A percentile compares a stretch with the other conserved stretches of the same genome.
Conservation (phyloP, 768 basidiomycete species). For the Polyporus arcularius region DNA sequence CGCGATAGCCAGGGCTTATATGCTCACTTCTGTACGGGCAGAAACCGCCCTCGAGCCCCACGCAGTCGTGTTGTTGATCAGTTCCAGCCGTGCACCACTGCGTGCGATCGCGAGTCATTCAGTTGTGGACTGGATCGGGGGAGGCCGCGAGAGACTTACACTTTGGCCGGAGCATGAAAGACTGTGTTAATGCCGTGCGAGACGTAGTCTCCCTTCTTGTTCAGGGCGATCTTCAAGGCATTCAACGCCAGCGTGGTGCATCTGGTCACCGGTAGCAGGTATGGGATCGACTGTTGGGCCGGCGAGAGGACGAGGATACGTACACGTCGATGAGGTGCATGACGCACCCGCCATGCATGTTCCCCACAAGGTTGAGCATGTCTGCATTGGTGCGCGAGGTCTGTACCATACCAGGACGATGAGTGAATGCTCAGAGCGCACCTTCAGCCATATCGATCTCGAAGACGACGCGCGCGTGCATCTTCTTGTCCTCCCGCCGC, state of each 20-base stretch:
- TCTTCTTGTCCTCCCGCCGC: constrained; percentile 7
- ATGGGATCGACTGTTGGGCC: neutral
- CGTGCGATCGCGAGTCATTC: neutral
- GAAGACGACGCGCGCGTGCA: constrained; percentile 5
- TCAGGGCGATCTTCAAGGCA: neutral
- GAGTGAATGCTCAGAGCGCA: neutral
- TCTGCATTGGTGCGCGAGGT: neutral
- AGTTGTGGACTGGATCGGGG: too few species aligned
- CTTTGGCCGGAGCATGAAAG: constrained; percentile 7
- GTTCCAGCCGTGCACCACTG: constrained; percentile 6
- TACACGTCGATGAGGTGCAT: constrained; percentile 14
- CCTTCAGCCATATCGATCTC: neutral
- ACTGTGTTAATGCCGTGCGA: constrained; percentile 10
- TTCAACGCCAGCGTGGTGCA: constrained; percentile 2
- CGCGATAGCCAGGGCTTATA: neutral
- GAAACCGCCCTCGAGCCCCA: constrained; percentile 1
- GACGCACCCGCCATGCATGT: constrained; percentile 11
- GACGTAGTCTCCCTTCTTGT: neutral
- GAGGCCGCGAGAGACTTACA: neutral
- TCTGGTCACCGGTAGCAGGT: neutral
- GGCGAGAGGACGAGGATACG: neutral
- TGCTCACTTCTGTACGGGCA: constrained; percentile 3
- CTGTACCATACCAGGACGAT: neutral
- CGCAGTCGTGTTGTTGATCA: constrained; percentile 6
- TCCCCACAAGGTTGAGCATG: constrained; percentile 4